These are phyloP conservation scores for Blastocystis sp. DNA, from an alignment of 352 stramenopile genomes.

Conservation along the genomic window DNA sequence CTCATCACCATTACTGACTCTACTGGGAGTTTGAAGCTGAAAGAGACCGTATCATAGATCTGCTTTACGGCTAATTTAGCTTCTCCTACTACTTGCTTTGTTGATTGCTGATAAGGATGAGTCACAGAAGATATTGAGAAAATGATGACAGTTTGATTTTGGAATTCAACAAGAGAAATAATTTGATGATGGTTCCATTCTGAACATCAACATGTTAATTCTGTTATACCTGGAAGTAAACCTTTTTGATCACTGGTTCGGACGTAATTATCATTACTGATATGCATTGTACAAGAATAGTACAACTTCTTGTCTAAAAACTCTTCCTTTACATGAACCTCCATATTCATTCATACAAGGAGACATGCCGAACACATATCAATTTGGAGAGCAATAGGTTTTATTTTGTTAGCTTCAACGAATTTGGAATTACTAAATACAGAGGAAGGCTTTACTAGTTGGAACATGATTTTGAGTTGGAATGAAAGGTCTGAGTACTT, in stretches of 20 bases:
- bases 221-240: not conserved
- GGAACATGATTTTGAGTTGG: conserved; percentile 48
- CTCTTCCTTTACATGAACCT: not conserved
- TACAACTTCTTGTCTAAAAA: conserved; percentile 34
- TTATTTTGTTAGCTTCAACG: not conserved
- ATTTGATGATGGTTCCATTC: conserved; percentile 17
- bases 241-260: conserved; percentile 29
- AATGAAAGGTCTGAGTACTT: not conserved
- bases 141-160: not conserved
- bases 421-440: not conserved
- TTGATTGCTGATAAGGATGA: conserved; percentile 8
- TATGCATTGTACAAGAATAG: not conserved
- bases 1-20: not conserved
- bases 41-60: not conserved
- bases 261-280: not conserved
- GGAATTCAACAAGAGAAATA: not conserved
- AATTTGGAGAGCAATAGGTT: conserved; percentile 27
- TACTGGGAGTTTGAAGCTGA: conserved; percentile 12
- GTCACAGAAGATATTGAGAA: conserved; percentile 20
- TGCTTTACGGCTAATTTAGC: not conserved
- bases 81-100: not conserved
- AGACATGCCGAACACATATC: not conserved
- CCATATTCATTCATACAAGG: not conserved
- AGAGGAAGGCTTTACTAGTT: conserved; percentile 31
- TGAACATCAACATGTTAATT: not conserved